Conservation (phyloP, 2,329 filamentous ascomycete species). For the Cladorrhinum sp. region DNA sequence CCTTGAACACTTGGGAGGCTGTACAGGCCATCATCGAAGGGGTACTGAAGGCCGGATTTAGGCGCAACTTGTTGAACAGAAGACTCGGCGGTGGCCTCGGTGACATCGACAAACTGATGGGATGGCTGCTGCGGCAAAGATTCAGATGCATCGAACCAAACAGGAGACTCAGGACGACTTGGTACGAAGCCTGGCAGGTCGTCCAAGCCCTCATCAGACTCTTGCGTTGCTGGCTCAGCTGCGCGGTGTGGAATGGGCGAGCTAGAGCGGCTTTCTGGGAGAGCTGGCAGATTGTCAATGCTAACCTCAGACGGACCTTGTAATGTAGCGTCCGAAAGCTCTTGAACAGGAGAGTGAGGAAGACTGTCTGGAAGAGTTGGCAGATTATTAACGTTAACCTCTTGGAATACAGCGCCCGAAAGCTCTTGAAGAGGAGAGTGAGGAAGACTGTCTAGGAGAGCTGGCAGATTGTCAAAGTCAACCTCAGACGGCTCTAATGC, state of each 20-base stretch:
- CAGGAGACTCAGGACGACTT: background rate
- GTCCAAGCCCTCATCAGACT: background rate
- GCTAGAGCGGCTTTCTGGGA: constrained; percentile 1
- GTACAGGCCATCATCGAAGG: background rate
- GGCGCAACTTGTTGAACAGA: background rate
- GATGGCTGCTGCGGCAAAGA: background rate
- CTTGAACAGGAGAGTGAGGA: background rate
- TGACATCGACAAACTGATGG: background rate
- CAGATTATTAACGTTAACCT: background rate
- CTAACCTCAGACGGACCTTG: background rate
- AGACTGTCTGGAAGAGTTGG: constrained; percentile 3
- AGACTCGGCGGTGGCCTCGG: background rate
- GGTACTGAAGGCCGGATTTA: background rate
- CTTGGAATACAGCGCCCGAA: background rate
- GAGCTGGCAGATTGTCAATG: background rate
- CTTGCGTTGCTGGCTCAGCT: background rate
- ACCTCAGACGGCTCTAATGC: too few species aligned
- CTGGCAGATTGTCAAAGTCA: background rate
- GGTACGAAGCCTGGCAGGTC: background rate
- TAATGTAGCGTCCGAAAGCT: background rate
- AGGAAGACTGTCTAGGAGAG: constrained; percentile 7
- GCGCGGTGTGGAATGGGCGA: background rate
- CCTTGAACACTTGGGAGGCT: background rate
- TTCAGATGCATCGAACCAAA: background rate
- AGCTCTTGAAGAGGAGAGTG: background rate